Base-by-base conservation (phyloP, 2,329 filamentous ascomycete genomes). In the Trichoderma arundinaceum region DNA sequence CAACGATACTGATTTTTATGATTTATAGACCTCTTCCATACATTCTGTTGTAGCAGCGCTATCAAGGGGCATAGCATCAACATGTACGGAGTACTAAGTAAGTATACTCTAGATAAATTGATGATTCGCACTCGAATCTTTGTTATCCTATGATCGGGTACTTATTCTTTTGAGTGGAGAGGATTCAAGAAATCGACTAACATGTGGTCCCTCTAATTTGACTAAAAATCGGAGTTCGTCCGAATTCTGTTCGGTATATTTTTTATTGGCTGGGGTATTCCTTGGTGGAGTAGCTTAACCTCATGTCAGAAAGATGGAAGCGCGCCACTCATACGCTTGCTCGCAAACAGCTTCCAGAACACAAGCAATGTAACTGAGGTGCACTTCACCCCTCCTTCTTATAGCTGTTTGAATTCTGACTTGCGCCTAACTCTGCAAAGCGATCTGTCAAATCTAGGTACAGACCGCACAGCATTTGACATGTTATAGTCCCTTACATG, bases 221-320 rank as follows among this genome's bases (percentile, higher is more conserved):
- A 17, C 54, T 15, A 58, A 44, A 28, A n/a, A 32, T 12, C 35
- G 19, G 46, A 41, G 19, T 41, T 51, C 38, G 15, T 41, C 44
- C 15, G 38, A 33, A 32, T 32, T 3, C 28, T 51, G 44, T n/a
- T 39, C 57, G 41, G 57, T 60, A 33, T 32, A n/a, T 59, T 59
- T 48, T 38, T 13, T 3, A 39, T 51, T 60, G 57, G 46, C 46
- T 51, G 13, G 39, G n/a, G 32, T n/a, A 13, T 46, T 46, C 54
- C 28, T 58, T n/a, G 7, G 54, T 46, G 54, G 54, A 35, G 54
- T 33, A 19, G 17, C 22, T 19, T 17, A 32, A 35, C 54, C n/a
- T 35, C 9, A 33, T 44, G 22, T 58, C 28, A 22, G 10, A 32
- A 19, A 38, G 49, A 38, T 53, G 49, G 32, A 53, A 38, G 12